phyloP scores from a whole-genome alignment of 208 protist genomes.

The Wallacemonas sp. region DNA sequence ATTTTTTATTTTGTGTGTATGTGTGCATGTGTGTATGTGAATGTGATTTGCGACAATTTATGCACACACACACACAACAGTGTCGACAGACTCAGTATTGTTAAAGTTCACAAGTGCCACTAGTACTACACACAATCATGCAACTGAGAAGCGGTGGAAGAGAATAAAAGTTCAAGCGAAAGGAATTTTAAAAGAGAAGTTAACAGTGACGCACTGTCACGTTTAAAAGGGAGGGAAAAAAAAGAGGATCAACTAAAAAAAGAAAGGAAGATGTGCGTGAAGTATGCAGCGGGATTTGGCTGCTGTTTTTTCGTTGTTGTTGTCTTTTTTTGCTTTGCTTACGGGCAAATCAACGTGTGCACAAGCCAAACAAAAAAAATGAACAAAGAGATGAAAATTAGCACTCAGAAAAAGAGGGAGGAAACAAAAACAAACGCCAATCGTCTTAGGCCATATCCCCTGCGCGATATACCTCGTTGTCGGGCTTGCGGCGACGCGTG shows the following conservation, averaged over 20 bases:
- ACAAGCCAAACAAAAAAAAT: constrained; percentile 17
- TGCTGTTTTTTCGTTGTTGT: no score
- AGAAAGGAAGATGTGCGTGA: constrained; percentile 16
- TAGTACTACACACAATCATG: background rate
- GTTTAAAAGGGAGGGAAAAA: constrained; percentile 2
- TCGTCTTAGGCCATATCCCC: constrained; percentile 4
- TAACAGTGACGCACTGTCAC: background rate
- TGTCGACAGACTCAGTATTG: constrained; percentile 6
- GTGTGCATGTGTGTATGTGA: background rate
- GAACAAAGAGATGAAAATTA: constrained; percentile 9
- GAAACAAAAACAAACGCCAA: background rate
- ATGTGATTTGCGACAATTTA: background rate
- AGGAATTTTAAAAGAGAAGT: background rate
- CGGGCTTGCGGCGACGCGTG: background rate
- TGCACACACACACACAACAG: no score
- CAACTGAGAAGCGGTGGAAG: constrained; percentile 9
- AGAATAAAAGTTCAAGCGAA: background rate
- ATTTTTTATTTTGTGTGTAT: background rate
- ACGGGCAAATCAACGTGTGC: background rate
- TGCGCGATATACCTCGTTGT: background rate
- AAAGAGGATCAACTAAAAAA: background rate
- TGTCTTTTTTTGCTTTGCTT: no score
- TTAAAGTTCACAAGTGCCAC: background rate
- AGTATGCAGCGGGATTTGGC: background rate
- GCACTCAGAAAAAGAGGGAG: background rate